Base-by-base conservation (phyloP, 139 green algal species). In the Dunaliella primolecta region DNA sequence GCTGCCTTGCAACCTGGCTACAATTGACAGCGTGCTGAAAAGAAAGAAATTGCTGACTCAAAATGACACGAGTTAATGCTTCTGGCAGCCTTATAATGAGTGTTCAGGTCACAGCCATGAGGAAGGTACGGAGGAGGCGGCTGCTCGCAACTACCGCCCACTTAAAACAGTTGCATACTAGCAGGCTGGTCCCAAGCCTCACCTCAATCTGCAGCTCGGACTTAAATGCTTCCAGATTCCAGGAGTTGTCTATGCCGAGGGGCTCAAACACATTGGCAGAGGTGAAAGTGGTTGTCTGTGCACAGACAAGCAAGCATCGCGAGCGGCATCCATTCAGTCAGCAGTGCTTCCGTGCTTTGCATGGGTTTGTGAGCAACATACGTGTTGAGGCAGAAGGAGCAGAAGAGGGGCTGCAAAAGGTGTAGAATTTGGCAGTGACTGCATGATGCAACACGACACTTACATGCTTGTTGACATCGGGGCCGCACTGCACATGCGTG, bases 381-480 rank as follows among this genome's bases (percentile, higher is more conserved):
- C n/a, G n/a, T n/a, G n/a, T n/a, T n/a, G n/a, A n/a, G n/a, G n/a
- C n/a, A n/a, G n/a, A n/a, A n/a, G n/a, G n/a, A n/a, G n/a, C n/a
- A n/a, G n/a, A n/a, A n/a, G n/a, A n/a, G n/a, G n/a, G n/a, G n/a
- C n/a, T n/a, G n/a, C n/a, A n/a, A n/a, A 7, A 27, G 71, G 37
- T 72, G 27, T 80, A 72, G 29, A 29, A 11, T 70, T 15, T 24
- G 38, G 30, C 37, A 70, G 36, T 87, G n/a, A 36, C 71, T 78
- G 55, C 11, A 20, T 11, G 32, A 56, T 3, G 3, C 11, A 11
- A 81, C 30, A 30, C 2, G 23, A 31, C 25, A 81, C 92, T 91
- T 76, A 97, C 95, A 86, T 98, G 88, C 30, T 89, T 89, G 83
- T 98, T 98, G 0, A 94, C 75, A 71, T 94, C 91, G 0, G 91